Base-by-base conservation (phyloP, 305 asterid species). In the Fraxinus nigra region DNA sequence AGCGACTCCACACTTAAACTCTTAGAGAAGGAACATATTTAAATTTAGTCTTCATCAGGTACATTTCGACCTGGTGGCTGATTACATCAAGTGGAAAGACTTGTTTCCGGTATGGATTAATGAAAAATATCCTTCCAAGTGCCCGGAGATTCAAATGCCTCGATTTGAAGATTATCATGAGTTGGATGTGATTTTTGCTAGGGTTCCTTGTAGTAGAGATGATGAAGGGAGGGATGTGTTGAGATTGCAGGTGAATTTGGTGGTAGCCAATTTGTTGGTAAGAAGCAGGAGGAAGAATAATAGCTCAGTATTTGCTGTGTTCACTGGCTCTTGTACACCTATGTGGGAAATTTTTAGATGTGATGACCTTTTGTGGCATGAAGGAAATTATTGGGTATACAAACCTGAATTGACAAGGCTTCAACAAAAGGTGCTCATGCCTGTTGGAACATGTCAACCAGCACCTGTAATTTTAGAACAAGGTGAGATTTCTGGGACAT, bases 321-420 rank as follows among this genome's bases (percentile, higher is more conserved):
- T 92, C 77, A 4, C 91, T 24, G 94, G 97, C 32, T 63, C 89
- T 11, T 87, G 92, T 84, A 86, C 82, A 0, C 92, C 95, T 0
- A 92, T 92, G 97, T 82, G 90, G 91, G 98, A 92, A 86, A 86
- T 92, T 11, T 94, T 94, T 74, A 87, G 89, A 75, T 94, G 98
- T 87, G 97, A 94, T 87, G 97, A 92, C 80, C 82, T 90, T 13
- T 40, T 92, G 72, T 87, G 87, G 87, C 79, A 87, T 48, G 89
- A 75, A 61, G 91, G 88, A 3, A 43, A 86, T 82, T 79, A 80
- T 79, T 80, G 90, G 90, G 69, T 92, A 65, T 94, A 90, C 81
- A 89, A 75, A 72, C 97, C 98, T 30, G 84, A 89, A 16, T 65
- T 89, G 83, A 76, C 78, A 70, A 89, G 85, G 84, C 84, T 94